Evolutionary conservation across 805 yeast species (phyloP).

Genomic region (Wickerhamiella dianesei): DNA sequence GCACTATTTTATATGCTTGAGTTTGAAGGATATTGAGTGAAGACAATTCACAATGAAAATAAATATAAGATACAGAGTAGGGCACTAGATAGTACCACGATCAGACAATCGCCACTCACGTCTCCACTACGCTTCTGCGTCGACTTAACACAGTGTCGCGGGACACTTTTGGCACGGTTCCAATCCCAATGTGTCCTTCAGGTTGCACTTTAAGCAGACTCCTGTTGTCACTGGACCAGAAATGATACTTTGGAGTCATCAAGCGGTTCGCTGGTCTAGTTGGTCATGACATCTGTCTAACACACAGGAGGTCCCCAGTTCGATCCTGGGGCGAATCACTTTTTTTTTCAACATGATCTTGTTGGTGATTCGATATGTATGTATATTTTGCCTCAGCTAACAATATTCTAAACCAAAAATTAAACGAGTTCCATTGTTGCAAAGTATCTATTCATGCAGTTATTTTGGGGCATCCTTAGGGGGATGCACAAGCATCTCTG

Average conservation of each 20-base stretch:
- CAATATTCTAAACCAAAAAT: not conserved
- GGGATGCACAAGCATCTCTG: constrained; percentile 65
- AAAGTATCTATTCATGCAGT: constrained; percentile 22
- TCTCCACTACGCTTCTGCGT: too few species aligned
- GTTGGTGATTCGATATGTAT: not conserved
- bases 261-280: constrained; percentile 64
- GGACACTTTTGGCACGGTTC: too few species aligned
- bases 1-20: not conserved
- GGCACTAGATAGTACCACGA: too few species aligned
- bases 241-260: not conserved
- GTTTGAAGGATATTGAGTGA: not conserved
- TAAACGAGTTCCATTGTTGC: not conserved
- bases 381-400: not conserved
- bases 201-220: not conserved
- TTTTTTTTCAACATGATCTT: constrained; percentile 22
- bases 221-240: too few species aligned
- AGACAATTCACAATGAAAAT: too few species aligned
- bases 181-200: too few species aligned
- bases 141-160: too few species aligned
- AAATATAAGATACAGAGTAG: too few species aligned
- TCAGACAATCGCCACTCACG: too few species aligned
- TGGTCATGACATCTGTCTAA: constrained; percentile 99
- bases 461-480: constrained; percentile 26
- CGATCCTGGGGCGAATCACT: constrained; percentile 99
- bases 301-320: constrained; percentile 99